Conservation (phyloP, 495 filamentous ascomycete genomes). For the Astrothelium subdiscretum region DNA sequence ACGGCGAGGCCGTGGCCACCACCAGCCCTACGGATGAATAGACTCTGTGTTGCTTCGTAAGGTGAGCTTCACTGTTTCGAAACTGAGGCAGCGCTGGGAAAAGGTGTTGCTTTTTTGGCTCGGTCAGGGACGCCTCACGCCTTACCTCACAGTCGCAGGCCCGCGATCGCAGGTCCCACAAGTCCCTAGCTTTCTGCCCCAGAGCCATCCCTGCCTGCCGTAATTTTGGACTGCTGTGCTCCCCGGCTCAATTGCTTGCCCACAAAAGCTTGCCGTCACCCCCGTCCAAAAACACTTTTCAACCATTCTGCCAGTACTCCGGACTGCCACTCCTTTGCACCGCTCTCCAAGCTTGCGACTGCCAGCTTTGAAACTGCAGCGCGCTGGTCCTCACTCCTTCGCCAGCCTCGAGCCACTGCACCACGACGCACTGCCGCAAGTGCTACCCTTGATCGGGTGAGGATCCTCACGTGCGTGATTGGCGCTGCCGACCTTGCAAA, state of each 20-base stretch:
- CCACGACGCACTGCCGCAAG: neutral
- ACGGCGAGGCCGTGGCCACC: neutral
- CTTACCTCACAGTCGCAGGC: neutral
- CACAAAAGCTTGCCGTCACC: neutral
- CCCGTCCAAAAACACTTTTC: neutral
- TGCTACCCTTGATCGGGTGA: neutral
- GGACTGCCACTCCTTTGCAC: neutral
- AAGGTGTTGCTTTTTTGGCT: neutral
- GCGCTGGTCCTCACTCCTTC: neutral
- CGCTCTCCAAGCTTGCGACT: neutral
- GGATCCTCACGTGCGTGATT: neutral
- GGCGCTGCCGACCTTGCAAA: neutral
- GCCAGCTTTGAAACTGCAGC: neutral
- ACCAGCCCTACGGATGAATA: neutral
- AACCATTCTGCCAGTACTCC: neutral
- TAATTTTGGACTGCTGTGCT: neutral
- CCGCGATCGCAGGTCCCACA: neutral
- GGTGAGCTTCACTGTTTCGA: neutral
- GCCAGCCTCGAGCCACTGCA: neutral
- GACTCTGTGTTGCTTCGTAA: neutral
- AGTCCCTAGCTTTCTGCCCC: neutral
- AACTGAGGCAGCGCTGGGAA: neutral
- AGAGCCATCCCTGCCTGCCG: neutral
- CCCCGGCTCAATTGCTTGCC: neutral
- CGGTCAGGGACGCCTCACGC: neutral